These are phyloP conservation scores for Irpex sp. DNA, from an alignment of 1,284 basidiomycete genomes.

Conservation along the genomic window DNA sequence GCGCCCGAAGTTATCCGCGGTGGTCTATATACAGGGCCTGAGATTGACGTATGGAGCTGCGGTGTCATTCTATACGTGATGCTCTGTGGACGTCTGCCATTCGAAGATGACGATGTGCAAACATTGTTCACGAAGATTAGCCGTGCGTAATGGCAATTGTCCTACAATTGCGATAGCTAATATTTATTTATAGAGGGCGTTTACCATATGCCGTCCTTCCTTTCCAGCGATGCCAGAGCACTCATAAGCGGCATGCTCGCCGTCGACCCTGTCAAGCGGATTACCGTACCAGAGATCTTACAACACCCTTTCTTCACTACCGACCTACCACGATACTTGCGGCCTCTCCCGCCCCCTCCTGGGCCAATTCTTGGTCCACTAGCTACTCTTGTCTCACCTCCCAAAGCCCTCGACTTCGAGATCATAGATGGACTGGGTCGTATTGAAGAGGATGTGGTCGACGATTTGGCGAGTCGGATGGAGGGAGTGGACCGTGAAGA, in stretches of 20 bases:
- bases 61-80: constrained; percentile 96
- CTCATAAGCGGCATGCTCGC: constrained; percentile 87
- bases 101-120: constrained; percentile 94
- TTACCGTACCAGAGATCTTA: constrained; percentile 87
- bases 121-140: constrained; percentile 91
- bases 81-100: constrained; percentile 88
- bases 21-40: constrained; percentile 90
- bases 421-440: constrained; percentile 81
- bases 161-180: constrained; percentile 8
- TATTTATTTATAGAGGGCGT: constrained; percentile 58
- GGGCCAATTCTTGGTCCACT: constrained; percentile 73
- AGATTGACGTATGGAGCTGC: constrained; percentile 97
- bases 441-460: constrained; percentile 88
- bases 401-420: constrained; percentile 66
- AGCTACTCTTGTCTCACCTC: constrained; percentile 63
- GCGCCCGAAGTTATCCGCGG: constrained; percentile 95
- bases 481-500: constrained; percentile 78
- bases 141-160: constrained; percentile 48
- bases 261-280: constrained; percentile 90
- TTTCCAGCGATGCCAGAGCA: constrained; percentile 73
- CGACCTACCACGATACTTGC: constrained; percentile 84
- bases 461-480: constrained; percentile 77
- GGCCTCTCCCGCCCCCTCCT: constrained; percentile 78
- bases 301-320: constrained; percentile 85
- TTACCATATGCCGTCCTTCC: constrained; percentile 78